Evolutionary conservation across 1,284 basidiomycete genomes (phyloP).

Genomic region (Cutaneotrichosporon dermatis): DNA sequence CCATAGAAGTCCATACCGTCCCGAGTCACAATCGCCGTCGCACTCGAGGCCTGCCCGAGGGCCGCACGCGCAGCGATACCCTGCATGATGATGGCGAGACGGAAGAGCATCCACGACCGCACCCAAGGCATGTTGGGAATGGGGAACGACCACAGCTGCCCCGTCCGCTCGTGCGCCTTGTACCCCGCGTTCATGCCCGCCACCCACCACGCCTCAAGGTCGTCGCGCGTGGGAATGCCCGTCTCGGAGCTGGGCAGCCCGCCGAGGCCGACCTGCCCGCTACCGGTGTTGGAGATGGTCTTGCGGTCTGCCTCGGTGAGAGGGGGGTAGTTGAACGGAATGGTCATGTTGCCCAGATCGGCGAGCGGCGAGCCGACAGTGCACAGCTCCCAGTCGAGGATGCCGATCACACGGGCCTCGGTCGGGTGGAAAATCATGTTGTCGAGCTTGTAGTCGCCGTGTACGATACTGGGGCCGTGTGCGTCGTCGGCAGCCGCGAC

Average conservation of each 20-base stretch:
- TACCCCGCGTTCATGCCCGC: constrained; percentile 39
- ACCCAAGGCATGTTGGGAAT: constrained; percentile 42
- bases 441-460: constrained; percentile 95
- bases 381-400: constrained; percentile 94
- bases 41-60: constrained; percentile 79
- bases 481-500: constrained; percentile 67
- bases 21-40: constrained; percentile 57
- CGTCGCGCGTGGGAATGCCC: constrained; percentile 62
- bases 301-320: neutral
- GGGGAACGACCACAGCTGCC: constrained; percentile 33
- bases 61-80: constrained; percentile 87
- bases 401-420: constrained; percentile 85
- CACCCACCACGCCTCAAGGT: constrained; percentile 58
- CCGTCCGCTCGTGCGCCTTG: constrained; percentile 20
- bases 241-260: constrained; percentile 55
- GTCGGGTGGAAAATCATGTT: constrained; percentile 91
- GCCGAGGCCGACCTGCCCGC: constrained; percentile 55
- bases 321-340: constrained; percentile 10
- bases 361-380: constrained; percentile 83
- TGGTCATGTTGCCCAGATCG: constrained; percentile 74
- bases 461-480: constrained; percentile 64
- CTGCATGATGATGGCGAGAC: constrained; percentile 79
- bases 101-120: constrained; percentile 47
- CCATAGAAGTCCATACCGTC: constrained; percentile 63
- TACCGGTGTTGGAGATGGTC: neutral